Base-by-base conservation (phyloP, 2,329 filamentous ascomycete genomes). In the Colletotrichum eleusines region DNA sequence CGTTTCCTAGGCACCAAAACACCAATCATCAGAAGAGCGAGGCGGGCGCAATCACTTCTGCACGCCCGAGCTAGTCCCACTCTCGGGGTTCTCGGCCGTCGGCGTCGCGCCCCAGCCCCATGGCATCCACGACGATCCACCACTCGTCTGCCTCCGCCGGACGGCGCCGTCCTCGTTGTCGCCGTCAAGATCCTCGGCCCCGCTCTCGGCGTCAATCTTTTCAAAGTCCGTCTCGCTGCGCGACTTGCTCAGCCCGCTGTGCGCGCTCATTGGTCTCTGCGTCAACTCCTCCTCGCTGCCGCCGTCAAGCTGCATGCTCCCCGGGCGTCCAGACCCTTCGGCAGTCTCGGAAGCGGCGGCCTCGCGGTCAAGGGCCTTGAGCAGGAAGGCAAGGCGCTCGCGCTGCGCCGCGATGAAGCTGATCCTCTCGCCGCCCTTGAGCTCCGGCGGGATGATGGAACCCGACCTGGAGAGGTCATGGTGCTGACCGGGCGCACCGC, bases 141-240 rank as follows among this genome's bases (percentile, higher is more conserved):
- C 75, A 62, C 72, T 74, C 67, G 55, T 73, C 71, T 44, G 75
- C 61, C 79, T 80, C 72, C 77, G 77, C 65, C 80, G 77, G 33
- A 81, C 76, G 23, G 75, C 76, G 12, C 75, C 84, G 40, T 83
- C 84, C 55, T 88, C 88, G 26, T 51, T 51, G 28, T 68, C 64
- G 40, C 35, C 64, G 42, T 74, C 76, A 23, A 66, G 58, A 20
- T 76, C 75, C 76, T 89, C 90, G 33, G 83, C 83, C 12, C 86
- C 87, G 76, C 90, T 91, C 77, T 95, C 92, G 42, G 91, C 90
- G 73, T 96, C 92, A 74, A 97, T 93, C 79, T 94, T 93, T 77
- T 97, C 94, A 77, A 98, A 98, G 75, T 97, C 95, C 26, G 88
- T 89, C 78, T 97, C 94, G 79, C 93, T 97, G 73, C 90, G 90